Evolutionary conservation across 1,284 basidiomycete species (phyloP), one percentile per base, ranked within the genome.

Genomic region (Ceraceosorus guamensis): DNA sequence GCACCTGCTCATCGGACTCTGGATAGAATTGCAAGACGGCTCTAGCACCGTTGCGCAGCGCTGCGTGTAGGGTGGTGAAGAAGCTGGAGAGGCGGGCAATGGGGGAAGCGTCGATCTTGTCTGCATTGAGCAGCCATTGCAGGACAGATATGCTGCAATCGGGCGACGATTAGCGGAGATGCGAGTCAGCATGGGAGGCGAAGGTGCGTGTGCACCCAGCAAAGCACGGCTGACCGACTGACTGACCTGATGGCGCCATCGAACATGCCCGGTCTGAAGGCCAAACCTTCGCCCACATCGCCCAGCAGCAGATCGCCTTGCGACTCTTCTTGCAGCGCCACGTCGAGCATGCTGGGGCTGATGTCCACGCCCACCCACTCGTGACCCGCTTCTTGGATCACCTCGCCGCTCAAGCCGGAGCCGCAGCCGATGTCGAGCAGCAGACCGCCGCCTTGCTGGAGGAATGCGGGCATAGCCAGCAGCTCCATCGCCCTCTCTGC

Each of bases 111-210:
- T 89, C 85, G 3, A 88, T 86, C 32, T 90, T 87, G 77, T 98
- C 95, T 43, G 95, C 93, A 76, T 98, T 99, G 60, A 97, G 83
- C 0, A 99, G 82, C 95, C 95, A 99, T 79, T 99, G 95, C 2
- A 99, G 82, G 30, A 97, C 95, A 18, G 95, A 98, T 73, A 99
- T 89, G 73, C 91, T 95, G 67, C 4, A 13, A 6, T 4, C 24
- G 10, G 7, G n/a, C n/a, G n/a, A n/a, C n/a, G n/a, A n/a, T n/a
- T n/a, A n/a, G n/a, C n/a, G n/a, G n/a, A n/a, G n/a, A n/a, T 7
- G 6, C 16, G 24, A 39, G 39, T 32, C 37, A 44, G 33, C 47
- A 30, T 35, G 8, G 24, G 31, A 39, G 14, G 6, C n/a, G 46
- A 48, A 8, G 31, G 10, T 8, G 33, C 48, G 49, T 46, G 8